Conservation (phyloP, 2,329 filamentous ascomycete genomes). For the Teratosphaeria pseudoeucalypti region DNA sequence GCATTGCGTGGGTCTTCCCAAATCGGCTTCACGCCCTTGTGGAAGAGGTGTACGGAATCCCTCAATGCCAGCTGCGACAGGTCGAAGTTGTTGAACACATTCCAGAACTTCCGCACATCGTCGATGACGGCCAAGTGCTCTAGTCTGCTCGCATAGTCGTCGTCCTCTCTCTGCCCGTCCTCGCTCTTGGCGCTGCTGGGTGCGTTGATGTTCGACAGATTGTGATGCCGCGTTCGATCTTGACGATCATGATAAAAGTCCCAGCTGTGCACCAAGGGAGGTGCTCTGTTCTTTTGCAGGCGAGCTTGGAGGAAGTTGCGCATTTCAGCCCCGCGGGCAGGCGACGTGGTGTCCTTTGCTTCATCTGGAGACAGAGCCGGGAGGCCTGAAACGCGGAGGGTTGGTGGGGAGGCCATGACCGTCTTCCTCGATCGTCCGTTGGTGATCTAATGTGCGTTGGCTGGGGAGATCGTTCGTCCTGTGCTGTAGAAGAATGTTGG, state of each 20-base stretch:
- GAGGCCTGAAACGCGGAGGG: conserved; percentile 2
- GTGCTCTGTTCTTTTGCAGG: conserved; percentile 35
- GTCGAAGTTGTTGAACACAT: conserved; percentile 59
- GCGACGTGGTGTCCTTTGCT: conserved; percentile 52
- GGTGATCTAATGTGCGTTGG: background rate
- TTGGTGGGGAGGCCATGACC: background rate
- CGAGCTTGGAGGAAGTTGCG: conserved; percentile 31
- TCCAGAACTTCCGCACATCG: conserved; percentile 41
- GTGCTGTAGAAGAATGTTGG: background rate
- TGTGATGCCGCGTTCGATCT: conserved; percentile 18
- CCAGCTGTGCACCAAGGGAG: conserved; percentile 42
- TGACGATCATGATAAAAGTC: conserved; percentile 43
- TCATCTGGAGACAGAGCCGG: conserved; percentile 42
- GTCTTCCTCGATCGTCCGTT: background rate
- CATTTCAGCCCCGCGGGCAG: conserved; percentile 70
- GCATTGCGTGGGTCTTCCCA: conserved; percentile 83
- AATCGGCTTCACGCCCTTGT: conserved; percentile 69
- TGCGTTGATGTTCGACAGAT: conserved; percentile 9
- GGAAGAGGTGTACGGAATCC: conserved; percentile 63
- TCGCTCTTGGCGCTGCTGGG: conserved; percentile 8
- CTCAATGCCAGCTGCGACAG: conserved; percentile 62
- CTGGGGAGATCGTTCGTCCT: background rate
- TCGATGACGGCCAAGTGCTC: conserved; percentile 35
- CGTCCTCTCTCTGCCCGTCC: conserved; percentile 5
- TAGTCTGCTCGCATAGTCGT: conserved; percentile 36